A percentile compares a stretch with the other conserved stretches of the same genome.
Evolutionary conservation across 768 basidiomycete genomes (phyloP).

Genomic region (Russula griseocarnosa): DNA sequence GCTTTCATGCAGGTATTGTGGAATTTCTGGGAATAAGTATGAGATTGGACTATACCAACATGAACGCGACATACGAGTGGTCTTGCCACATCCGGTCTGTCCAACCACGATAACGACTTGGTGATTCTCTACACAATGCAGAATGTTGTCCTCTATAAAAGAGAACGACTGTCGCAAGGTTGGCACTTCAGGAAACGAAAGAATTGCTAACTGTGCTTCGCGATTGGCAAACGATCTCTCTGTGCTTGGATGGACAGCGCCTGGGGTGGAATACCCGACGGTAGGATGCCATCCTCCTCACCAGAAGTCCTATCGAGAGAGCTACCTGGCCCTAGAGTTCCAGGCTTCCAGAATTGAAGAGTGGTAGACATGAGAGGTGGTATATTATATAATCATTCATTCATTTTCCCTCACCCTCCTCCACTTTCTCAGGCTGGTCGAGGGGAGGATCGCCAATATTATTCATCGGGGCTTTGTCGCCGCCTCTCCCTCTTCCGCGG

Average conservation of each 20-base stretch:
- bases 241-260: conserved; percentile 67
- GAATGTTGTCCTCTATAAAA: conserved; percentile 61
- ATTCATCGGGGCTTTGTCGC: conserved; percentile 5
- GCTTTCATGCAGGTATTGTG: conserved; percentile 89
- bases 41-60: neutral
- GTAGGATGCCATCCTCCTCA: conserved; percentile 65
- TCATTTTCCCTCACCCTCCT: conserved; percentile 1
- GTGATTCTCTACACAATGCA: conserved; percentile 80
- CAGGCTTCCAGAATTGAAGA: conserved; percentile 87
- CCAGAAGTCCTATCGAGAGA: conserved; percentile 80
- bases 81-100: conserved; percentile 96
- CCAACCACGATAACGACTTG: conserved; percentile 87
- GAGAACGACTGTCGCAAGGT: neutral
- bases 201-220: conserved; percentile 67
- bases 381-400: conserved; percentile 24
- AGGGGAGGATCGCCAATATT: neutral
- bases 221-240: conserved; percentile 82
- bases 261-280: conserved; percentile 54
- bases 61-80: conserved; percentile 67
- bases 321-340: conserved; percentile 79
- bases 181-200: conserved; percentile 1
- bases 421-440: neutral
- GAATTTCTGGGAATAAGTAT: conserved; percentile 59
- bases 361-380: conserved; percentile 40
- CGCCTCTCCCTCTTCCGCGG: conserved; percentile 22